Percentiles rank a stretch among this genome's conserved stretches.
These are phyloP conservation scores for Spraguea lophii DNA, from an alignment of 371 early-diverging fungal genomes.

Conservation along the genomic window DNA sequence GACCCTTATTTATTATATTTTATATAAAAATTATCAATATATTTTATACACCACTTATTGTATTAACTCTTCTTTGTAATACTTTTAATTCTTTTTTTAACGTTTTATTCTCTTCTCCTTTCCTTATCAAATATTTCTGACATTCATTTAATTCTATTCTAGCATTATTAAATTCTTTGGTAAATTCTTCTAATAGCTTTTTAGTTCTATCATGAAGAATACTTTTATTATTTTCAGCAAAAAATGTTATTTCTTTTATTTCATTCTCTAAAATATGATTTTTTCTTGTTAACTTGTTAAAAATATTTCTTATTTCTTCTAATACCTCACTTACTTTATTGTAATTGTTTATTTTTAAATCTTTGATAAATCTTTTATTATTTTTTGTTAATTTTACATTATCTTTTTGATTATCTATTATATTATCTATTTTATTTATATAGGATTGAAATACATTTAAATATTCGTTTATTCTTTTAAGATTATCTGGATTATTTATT, in stretches of 20 bases:
- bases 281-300: conserved; percentile 13
- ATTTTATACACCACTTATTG: neutral
- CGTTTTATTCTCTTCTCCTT: conserved; percentile 30
- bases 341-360: conserved; percentile 2
- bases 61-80: conserved; percentile 5
- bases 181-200: conserved; percentile 22
- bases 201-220: conserved; percentile 9
- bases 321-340: conserved; percentile 11
- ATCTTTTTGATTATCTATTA: neutral
- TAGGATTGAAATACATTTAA: neutral
- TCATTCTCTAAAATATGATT: conserved; percentile 22
- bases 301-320: conserved; percentile 3
- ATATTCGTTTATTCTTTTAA: conserved; percentile 1
- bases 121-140: conserved; percentile 35
- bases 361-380: neutral
- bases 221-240: conserved; percentile 27
- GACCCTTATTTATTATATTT: no score
- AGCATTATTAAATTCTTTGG: conserved; percentile 32
- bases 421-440: neutral
- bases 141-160: conserved; percentile 24
- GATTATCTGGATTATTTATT: neutral
- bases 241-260: conserved; percentile 16
- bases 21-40: conserved; percentile 2
- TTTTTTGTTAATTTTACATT: neutral
- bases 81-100: conserved; percentile 25